Evolutionary conservation across 2,329 filamentous ascomycete species (phyloP).

Genomic region (Lachnellula suecica): DNA sequence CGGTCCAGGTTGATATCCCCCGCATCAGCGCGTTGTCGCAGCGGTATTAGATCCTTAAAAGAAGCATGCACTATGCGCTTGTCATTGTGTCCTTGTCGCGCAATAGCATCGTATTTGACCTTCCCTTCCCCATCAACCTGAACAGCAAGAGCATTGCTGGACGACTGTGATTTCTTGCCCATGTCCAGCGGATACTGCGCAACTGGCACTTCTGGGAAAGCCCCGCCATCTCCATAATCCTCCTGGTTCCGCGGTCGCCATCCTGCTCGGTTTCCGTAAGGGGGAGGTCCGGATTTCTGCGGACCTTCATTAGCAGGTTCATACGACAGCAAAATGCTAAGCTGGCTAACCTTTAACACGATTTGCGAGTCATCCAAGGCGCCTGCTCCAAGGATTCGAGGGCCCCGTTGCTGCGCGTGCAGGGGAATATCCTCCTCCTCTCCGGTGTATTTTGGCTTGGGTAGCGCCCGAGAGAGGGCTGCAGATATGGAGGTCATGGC

Average conservation of each 20-base stretch:
- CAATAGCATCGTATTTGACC: constrained; percentile 95
- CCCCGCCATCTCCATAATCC: constrained; percentile 94
- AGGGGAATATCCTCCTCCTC: constrained; percentile 79
- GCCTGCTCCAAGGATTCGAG: constrained; percentile 76
- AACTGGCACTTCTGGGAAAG: constrained; percentile 90
- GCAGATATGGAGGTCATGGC: constrained; percentile 66
- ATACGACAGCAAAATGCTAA: background rate
- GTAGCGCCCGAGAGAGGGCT: constrained; percentile 76
- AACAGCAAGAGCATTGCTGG: constrained; percentile 86
- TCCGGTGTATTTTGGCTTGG: constrained; percentile 87
- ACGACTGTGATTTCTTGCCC: constrained; percentile 72
- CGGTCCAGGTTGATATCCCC: constrained; percentile 86
- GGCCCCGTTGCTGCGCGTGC: constrained; percentile 73
- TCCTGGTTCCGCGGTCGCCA: constrained; percentile 88
- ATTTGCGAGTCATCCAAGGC: constrained; percentile 85
- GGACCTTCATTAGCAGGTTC: constrained; percentile 22
- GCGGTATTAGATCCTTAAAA: constrained; percentile 94
- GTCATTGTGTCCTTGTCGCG: constrained; percentile 81
- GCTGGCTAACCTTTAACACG: constrained; percentile 63
- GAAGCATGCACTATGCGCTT: constrained; percentile 87
- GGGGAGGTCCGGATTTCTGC: constrained; percentile 76
- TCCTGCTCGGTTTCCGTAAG: constrained; percentile 82
- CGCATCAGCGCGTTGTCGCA: constrained; percentile 88
- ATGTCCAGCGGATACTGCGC: constrained; percentile 96
- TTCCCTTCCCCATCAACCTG: constrained; percentile 90